Evolutionary conservation across 75 land plant genomes (phyloP), one percentile per base, ranked within the genome.

Genomic region (Selaginella tamariscina): DNA sequence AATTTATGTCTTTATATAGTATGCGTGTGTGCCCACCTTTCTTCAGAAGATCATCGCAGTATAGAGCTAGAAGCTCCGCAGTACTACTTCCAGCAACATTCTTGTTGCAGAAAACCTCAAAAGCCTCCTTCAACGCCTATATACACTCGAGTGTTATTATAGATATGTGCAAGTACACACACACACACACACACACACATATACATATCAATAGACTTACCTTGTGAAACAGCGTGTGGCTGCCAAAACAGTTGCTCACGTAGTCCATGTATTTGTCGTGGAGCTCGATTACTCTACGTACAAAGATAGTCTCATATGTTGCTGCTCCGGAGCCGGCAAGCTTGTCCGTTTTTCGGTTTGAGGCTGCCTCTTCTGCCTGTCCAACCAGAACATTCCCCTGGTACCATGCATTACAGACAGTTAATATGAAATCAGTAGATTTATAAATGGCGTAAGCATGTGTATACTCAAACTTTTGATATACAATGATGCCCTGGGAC

Each of bases 201-300:
- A n/a, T n/a, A n/a, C n/a, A n/a, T n/a, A n/a, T n/a, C n/a, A 49
- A 49, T 11, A 49, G 54, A 23, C 18, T 21, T 23, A 59, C 62
- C 62, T 59, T 59, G 62, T 59, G 62, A n/a, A 59, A 59, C 5
- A 59, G 26, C 9, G 62, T 9, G 62, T 59, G 62, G 23, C 21
- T 59, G 21, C 8, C 62, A 59, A 59, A 59, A n/a, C 62, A 59
- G 9, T 59, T n/a, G 62, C 62, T 59, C 18, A 59, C 62, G 21
- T 59, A 59, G 8, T 59, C n/a, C 62, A 59, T 2, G 23, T 59
- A 59, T 59, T 59, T 59, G 62, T 59, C 62, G 23, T 59, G 62
- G 18, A 59, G 21, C 62, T 21, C 62, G 21, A 59, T 59, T 8
- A 59, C 62, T 26, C n/a, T 59, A 8, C 62, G 26, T 9, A 59